A percentile compares a stretch with the other conserved stretches of the same genome.
phyloP scores from a whole-genome alignment of 164 flowering plant species.

The Taxillus chinensis region DNA sequence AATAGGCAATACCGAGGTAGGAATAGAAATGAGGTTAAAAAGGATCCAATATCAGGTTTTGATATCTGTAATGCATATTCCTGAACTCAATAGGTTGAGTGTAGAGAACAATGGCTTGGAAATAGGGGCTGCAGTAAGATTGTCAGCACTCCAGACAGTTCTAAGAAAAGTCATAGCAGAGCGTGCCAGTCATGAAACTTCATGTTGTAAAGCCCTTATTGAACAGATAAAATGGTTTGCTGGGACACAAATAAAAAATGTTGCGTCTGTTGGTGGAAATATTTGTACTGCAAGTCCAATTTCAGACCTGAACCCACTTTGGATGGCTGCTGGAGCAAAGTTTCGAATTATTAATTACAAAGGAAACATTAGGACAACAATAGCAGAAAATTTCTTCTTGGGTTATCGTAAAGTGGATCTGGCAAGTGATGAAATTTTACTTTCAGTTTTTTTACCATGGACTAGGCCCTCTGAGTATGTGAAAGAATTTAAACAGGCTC shows the following conservation, averaged over 20 bases:
- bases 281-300: slow-evolving; percentile 98
- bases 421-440: slow-evolving; percentile 56
- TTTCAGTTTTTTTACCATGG: slow-evolving; percentile 86
- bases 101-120: slow-evolving; percentile 73
- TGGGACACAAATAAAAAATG: slow-evolving; percentile 89
- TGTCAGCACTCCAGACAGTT: slow-evolving; percentile 45
- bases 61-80: slow-evolving; percentile 55
- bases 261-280: slow-evolving; percentile 95
- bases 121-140: slow-evolving; percentile 78
- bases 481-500: slow-evolving; percentile 97
- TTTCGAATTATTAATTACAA: slow-evolving; percentile 51
- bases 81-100: slow-evolving; percentile 61
- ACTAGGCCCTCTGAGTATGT: slow-evolving; percentile 71
- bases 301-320: slow-evolving; percentile 94
- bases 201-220: slow-evolving; percentile 71
- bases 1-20: slow-evolving; percentile 90
- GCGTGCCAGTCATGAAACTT: slow-evolving; percentile 60
- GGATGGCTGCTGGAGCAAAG: slow-evolving; percentile 88
- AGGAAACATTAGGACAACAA: slow-evolving; percentile 45
- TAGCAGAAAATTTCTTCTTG: slow-evolving; percentile 74
- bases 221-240: slow-evolving; percentile 98
- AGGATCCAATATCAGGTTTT: slow-evolving; percentile 57
- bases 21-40: slow-evolving; percentile 90
- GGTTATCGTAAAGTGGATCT: slow-evolving; percentile 90
- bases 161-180: slow-evolving; percentile 38